phyloP scores from a whole-genome alignment of 108 stramenopile species.

The Halocafeteria seosinensis region DNA sequence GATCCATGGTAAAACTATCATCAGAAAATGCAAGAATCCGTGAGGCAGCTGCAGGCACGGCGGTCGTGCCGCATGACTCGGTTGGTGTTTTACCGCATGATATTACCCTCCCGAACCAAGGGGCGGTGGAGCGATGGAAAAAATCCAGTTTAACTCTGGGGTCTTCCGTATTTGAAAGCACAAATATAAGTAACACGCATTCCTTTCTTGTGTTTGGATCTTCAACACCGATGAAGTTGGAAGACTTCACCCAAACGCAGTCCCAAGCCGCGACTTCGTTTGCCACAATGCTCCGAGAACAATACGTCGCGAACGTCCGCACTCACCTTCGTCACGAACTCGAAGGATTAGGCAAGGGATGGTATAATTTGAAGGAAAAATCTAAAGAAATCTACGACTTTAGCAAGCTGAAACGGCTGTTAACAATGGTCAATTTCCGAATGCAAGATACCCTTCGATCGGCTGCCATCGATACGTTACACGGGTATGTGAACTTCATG shows the following conservation, averaged over 20 bases:
- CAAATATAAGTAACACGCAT: too few relatives aligned
- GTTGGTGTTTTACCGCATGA: too few relatives aligned
- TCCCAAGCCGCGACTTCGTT: slow-evolving; percentile 13
- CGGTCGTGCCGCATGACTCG: too few relatives aligned
- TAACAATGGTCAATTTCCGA: slow-evolving; percentile 16
- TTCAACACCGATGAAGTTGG: slow-evolving; percentile 18
- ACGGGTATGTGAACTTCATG: slow-evolving; percentile 25
- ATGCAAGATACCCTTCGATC: slow-evolving; percentile 18
- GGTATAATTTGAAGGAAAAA: slow-evolving; percentile 18
- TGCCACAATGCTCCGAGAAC: slow-evolving; percentile 14
- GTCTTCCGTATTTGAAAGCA: too few relatives aligned
- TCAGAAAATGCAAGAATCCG: neutral
- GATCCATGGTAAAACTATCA: slow-evolving; percentile 11
- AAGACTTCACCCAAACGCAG: slow-evolving; percentile 26
- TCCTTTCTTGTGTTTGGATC: slow-evolving; percentile 1
- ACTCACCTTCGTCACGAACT: slow-evolving; percentile 1
- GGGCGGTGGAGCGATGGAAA: too few relatives aligned
- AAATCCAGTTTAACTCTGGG: too few relatives aligned
- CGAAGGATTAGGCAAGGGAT: slow-evolving; percentile 4
- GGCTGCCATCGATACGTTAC: slow-evolving; percentile 4
- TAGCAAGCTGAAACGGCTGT: slow-evolving; percentile 16
- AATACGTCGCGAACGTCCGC: slow-evolving; percentile 19
- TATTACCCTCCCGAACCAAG: slow-evolving; percentile 11
- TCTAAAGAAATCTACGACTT: slow-evolving; percentile 11
- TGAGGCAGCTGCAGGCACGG: slow-evolving; percentile 4